A percentile compares a stretch with the other conserved stretches of the same genome.
These are phyloP conservation scores for Populus pruinosa DNA, from an alignment of 345 rosid species.

Conservation along the genomic window DNA sequence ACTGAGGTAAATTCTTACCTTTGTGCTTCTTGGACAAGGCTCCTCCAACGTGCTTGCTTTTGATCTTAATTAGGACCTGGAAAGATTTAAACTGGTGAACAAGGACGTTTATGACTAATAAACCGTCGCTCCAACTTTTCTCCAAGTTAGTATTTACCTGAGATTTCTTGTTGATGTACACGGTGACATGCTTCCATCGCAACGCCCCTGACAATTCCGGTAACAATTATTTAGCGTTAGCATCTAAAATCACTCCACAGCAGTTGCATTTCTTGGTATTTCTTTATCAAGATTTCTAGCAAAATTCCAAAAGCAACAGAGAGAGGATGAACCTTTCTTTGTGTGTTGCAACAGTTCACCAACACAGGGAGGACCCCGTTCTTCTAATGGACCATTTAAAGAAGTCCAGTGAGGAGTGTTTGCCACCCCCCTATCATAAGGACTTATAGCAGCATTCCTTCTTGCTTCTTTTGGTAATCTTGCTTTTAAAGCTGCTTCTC, in stretches of 20 bases:
- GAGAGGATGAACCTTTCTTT: constrained; percentile 48
- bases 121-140: neutral
- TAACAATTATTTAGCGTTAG: neutral
- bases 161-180: constrained; percentile 70
- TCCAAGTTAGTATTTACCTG: constrained; percentile 43
- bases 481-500: constrained; percentile 74
- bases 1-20: constrained; percentile 38
- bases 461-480: constrained; percentile 84
- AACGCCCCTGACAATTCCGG: constrained; percentile 49
- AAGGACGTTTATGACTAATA: neutral
- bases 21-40: constrained; percentile 88
- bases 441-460: constrained; percentile 83
- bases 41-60: constrained; percentile 88
- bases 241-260: neutral
- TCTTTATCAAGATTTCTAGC: neutral
- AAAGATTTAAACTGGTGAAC: constrained; percentile 1
- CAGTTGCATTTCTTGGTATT: neutral
- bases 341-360: constrained; percentile 76
- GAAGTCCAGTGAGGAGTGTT: constrained; percentile 46
- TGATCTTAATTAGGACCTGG: constrained; percentile 71
- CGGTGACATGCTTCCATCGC: constrained; percentile 56
- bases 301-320: neutral
- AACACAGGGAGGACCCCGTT: constrained; percentile 41
- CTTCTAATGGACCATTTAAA: constrained; percentile 35
- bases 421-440: constrained; percentile 53